Base-by-base conservation (phyloP, 345 rosid genomes). In the Rhizophora apiculata region DNA sequence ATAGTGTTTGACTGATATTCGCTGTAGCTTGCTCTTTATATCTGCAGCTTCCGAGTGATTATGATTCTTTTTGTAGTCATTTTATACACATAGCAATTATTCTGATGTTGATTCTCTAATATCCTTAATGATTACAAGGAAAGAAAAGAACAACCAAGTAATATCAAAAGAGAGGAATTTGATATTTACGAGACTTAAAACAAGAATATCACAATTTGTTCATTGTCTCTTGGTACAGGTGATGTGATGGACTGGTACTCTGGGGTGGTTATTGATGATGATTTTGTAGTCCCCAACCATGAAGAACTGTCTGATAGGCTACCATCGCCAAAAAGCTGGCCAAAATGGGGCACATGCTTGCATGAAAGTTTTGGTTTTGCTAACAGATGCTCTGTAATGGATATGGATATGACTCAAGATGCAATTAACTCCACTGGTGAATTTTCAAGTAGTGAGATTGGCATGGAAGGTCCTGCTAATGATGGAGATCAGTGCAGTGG, bases 241-340 rank as follows among this genome's bases (percentile, higher is more conserved):
- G 57, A 67, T 46, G 31, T 37, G 75, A 88, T 88, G 93, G 89
- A 88, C 6, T 79, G 88, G 77, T 76, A 71, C 68, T 31, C 43
- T 60, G 82, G 70, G 29, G 63, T 64, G 22, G 74, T 63, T 60
- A 27, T 75, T 34, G 86, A 82, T 46, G 86, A 82, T 46, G 83
- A 83, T 55, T 75, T 79, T 32, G 80, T 78, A 59, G 86, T 84
- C 60, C 85, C 89, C 48, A 79, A 49, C 67, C 77, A 78, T 74
- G 77, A 73, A 63, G 85, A 83, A 55, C 18, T 68, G 29, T 74
- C 76, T 19, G 89, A 85, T 36, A 65, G 84, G 74, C 65, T 82
- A 65, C 81, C 82, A 64, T 84, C 86, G 18, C 84, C 87, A 0
- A 70, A 72, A 62, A 78, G 84, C 69, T 84, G 89, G 88, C 58